These are phyloP conservation scores for Xanthoconium separans DNA, from an alignment of 1,284 basidiomycete genomes.

Conservation along the genomic window DNA sequence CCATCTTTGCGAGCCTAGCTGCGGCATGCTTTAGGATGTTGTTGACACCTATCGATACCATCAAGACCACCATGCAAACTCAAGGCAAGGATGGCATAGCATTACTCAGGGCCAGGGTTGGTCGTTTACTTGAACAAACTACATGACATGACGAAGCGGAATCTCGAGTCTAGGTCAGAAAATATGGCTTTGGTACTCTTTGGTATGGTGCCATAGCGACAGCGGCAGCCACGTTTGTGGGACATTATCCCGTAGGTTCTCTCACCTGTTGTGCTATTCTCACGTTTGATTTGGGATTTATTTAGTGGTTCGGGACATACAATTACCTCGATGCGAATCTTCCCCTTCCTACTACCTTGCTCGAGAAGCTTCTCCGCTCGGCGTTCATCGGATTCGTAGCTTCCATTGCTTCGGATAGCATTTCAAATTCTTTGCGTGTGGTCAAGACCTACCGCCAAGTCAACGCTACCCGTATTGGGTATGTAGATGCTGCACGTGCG, in stretches of 20 bases:
- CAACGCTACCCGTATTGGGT: conserved; percentile 74
- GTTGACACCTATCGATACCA: conserved; percentile 84
- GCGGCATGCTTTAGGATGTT: conserved; percentile 82
- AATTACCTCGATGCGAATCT: conserved; percentile 72
- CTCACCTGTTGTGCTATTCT: not conserved
- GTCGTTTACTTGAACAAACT: conserved; percentile 16
- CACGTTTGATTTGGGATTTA: not conserved
- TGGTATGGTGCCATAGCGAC: conserved; percentile 90
- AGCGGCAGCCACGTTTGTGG: conserved; percentile 90
- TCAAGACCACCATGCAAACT: conserved; percentile 92
- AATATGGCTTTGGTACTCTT: conserved; percentile 72
- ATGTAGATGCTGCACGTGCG: conserved; percentile 63
- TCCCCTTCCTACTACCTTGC: conserved; percentile 52
- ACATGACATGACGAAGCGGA: not conserved
- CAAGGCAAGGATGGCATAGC: conserved; percentile 69
- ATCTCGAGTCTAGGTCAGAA: conserved; percentile 50
- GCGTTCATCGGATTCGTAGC: conserved; percentile 87
- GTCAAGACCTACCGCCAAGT: conserved; percentile 92
- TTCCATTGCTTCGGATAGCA: conserved; percentile 76
- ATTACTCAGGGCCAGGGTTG: conserved; percentile 63
- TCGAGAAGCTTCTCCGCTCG: conserved; percentile 67
- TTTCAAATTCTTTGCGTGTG: conserved; percentile 87
- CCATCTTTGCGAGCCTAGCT: conserved; percentile 66
- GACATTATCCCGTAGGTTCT: conserved; percentile 69
- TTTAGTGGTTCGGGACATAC: conserved; percentile 78